Base-by-base conservation (phyloP, 2,329 filamentous ascomycete species). In the Clonostachys solani region DNA sequence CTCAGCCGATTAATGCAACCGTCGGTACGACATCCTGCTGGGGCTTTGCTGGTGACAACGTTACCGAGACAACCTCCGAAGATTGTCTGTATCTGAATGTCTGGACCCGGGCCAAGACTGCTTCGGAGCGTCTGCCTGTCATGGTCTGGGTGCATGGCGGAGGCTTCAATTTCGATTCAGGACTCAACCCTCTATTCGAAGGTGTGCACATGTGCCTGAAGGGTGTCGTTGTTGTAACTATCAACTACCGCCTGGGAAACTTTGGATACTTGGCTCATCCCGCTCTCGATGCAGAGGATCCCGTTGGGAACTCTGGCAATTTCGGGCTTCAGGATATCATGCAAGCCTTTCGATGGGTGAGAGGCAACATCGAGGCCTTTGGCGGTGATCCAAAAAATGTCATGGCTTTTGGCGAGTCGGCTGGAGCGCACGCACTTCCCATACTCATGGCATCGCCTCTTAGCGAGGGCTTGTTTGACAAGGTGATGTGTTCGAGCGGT, bases 181-280 rank as follows among this genome's bases (percentile, higher is more conserved):
- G 77, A 44, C 58, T 68, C 33, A 73, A 84, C 48, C 75, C 87
- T 57, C 78, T 86, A 52, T 75, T 73, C 1, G 77, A 77, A 35
- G 80, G 87, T 64, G 76, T 85, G 13, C 72, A 76, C 6, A 84
- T 77, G 68, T 64, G 74, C 4, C 64, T 65, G 41, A 29, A 10
- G 41, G 75, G 75, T 10, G 65, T 87, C 45, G 68, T 87, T 38
- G 78, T 70, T 34, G 72, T 85, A 45, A 78, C 72, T 59, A 77
- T 84, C 60, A 80, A 78, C 62, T 82, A 87, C 62, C 75, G 86
- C 9, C 73, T 88, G 43, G 81, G 82, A 3, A 77, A 80, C 5
- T 71, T 89, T 57, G 88, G 88, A 0, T 90, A 92, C 63, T 63
- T 89, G 33, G 75, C 23, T 9, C 23, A 29, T 29, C 23, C 23